A percentile compares a stretch with the other conserved stretches of the same genome.
Evolutionary conservation across 2,329 filamentous ascomycete genomes (phyloP).

Genomic region (Pleoardoris graminearum): DNA sequence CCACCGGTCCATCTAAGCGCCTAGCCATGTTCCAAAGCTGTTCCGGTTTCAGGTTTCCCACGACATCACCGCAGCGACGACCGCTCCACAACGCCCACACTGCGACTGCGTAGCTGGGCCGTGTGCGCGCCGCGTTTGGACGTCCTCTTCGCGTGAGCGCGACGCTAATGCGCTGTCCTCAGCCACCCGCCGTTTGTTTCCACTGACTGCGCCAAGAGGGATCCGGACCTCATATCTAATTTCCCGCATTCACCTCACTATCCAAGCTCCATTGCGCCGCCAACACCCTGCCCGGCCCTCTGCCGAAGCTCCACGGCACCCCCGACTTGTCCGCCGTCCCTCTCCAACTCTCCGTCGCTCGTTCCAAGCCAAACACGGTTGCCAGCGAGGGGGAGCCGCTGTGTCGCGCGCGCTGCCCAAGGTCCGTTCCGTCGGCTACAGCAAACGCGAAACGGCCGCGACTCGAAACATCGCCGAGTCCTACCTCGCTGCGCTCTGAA

Average conservation of each 20-base stretch:
- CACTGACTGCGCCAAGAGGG: constrained; percentile 38
- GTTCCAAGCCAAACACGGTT: constrained; percentile 15
- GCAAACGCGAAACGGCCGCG: constrained; percentile 3
- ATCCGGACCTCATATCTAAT: constrained; percentile 35
- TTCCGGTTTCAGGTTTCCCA: constrained; percentile 6
- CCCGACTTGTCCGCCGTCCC: constrained; percentile 10
- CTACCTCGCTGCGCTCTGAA: constrained; percentile 12
- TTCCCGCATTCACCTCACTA: constrained; percentile 34
- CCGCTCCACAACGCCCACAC: neutral
- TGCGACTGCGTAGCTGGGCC: constrained; percentile 1
- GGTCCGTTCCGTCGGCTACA: neutral
- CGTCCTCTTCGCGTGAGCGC: neutral
- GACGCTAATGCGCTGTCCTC: constrained; percentile 17
- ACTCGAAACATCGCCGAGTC: constrained; percentile 20
- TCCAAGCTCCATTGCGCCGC: constrained; percentile 23
- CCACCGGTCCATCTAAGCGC: too few relatives aligned
- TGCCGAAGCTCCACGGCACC: constrained; percentile 9
- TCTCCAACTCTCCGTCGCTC: constrained; percentile 20
- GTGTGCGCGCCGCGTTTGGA: neutral
- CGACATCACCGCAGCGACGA: constrained; percentile 1
- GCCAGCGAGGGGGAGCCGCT: neutral
- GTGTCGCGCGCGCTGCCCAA: constrained; percentile 1
- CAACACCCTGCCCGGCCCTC: constrained; percentile 9
- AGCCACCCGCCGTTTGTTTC: constrained; percentile 35
- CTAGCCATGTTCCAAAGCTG: too few relatives aligned